Evolutionary conservation across 1,139 yeast species (phyloP).

Genomic region (Sugiyamaella xylanicola): DNA sequence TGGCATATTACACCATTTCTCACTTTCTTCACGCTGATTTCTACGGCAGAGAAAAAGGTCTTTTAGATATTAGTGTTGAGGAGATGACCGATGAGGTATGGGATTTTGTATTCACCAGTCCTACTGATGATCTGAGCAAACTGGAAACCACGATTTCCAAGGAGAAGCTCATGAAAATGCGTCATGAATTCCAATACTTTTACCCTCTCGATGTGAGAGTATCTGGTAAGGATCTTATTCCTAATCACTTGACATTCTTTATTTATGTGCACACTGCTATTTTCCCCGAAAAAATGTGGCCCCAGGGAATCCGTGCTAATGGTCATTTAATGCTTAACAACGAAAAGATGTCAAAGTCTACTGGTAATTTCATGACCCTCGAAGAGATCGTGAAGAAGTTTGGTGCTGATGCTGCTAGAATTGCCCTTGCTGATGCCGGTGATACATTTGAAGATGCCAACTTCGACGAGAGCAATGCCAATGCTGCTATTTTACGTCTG

Average conservation of each 20-base stretch:
- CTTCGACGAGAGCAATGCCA: slow-evolving; percentile 94
- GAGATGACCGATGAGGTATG: slow-evolving; percentile 93
- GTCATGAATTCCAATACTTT: slow-evolving; percentile 94
- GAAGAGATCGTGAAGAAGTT: slow-evolving; percentile 81
- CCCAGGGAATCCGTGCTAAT: slow-evolving; percentile 88
- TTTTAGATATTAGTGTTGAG: slow-evolving; percentile 72
- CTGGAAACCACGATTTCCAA: slow-evolving; percentile 51
- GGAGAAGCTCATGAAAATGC: slow-evolving; percentile 67
- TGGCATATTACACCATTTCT: slow-evolving; percentile 90
- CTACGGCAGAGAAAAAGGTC: slow-evolving; percentile 77
- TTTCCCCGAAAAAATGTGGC: slow-evolving; percentile 92
- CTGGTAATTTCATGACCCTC: slow-evolving; percentile 95
- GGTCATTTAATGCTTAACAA: slow-evolving; percentile 95
- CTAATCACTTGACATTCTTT: slow-evolving; percentile 95
- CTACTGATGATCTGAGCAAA: slow-evolving; percentile 46
- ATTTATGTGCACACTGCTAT: slow-evolving; percentile 90
- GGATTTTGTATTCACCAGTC: slow-evolving; percentile 81
- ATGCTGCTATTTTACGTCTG: slow-evolving; percentile 94
- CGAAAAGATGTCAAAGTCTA: slow-evolving; percentile 96
- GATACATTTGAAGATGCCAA: slow-evolving; percentile 97
- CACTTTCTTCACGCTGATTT: slow-evolving; percentile 85
- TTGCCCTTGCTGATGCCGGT: slow-evolving; percentile 98
- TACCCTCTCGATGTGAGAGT: slow-evolving; percentile 90
- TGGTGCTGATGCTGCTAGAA: slow-evolving; percentile 98
- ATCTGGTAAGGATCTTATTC: slow-evolving; percentile 96